These are phyloP conservation scores for Ocimum tenuiflorum DNA, from an alignment of 257 asterid species.

Conservation along the genomic window DNA sequence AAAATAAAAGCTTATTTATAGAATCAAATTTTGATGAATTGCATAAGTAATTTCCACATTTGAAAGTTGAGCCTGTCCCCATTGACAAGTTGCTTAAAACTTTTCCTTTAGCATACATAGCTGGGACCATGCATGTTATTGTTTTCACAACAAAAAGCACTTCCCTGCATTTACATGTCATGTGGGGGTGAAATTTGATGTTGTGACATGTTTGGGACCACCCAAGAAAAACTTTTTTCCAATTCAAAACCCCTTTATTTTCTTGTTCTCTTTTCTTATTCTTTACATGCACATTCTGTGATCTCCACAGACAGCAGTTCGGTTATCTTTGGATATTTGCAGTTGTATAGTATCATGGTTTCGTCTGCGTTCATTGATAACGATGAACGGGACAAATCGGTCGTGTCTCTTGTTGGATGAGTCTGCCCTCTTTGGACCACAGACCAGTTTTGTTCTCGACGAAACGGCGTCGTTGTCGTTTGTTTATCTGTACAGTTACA, in stretches of 20 bases:
- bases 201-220: slow-evolving; percentile 22
- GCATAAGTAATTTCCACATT: background rate
- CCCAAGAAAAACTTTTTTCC: too few relatives aligned
- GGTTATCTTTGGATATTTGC: background rate
- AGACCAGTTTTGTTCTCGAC: slow-evolving; percentile 1
- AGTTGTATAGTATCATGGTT: background rate
- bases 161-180: slow-evolving; percentile 20
- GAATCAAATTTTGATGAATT: background rate
- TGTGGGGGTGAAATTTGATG: slow-evolving; percentile 21
- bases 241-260: background rate
- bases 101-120: background rate
- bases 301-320: too few relatives aligned
- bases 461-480: background rate
- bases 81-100: slow-evolving; percentile 12
- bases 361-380: background rate
- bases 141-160: slow-evolving; percentile 14
- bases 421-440: slow-evolving; percentile 7
- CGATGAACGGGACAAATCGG: background rate
- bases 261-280: background rate
- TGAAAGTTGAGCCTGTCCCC: background rate
- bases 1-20: too few relatives aligned
- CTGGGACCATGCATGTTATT: slow-evolving; percentile 24
- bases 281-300: background rate
- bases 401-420: background rate
- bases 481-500: background rate